Percentiles rank a stretch among this genome's conserved stretches.
Evolutionary conservation across 345 rosid genomes (phyloP).

Genomic region (Brassica nigra): DNA sequence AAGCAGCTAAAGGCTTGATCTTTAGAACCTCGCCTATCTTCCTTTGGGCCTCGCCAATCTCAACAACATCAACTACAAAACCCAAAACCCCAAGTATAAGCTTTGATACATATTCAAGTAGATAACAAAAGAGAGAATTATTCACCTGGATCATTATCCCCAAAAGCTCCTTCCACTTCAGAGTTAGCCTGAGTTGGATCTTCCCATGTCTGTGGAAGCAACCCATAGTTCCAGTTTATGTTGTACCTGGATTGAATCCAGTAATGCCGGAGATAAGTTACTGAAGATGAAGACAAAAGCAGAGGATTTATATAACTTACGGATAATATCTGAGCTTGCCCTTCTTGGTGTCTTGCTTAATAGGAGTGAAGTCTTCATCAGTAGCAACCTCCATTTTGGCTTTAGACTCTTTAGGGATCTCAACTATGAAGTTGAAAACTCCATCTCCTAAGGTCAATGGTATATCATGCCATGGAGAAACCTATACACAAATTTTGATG

Average conservation of each 20-base stretch:
- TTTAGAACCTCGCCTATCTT: slow-evolving; percentile 75
- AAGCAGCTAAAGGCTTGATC: slow-evolving; percentile 84
- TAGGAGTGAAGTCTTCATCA: slow-evolving; percentile 85
- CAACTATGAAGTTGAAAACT: slow-evolving; percentile 77
- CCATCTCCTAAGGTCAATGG: slow-evolving; percentile 86
- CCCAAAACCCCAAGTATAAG: background rate
- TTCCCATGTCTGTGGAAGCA: slow-evolving; percentile 99
- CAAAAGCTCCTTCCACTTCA: slow-evolving; percentile 90
- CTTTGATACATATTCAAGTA: too few relatives aligned
- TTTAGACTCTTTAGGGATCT: slow-evolving; percentile 90
- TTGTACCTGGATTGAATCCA: slow-evolving; percentile 45
- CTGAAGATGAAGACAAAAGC: too few relatives aligned
- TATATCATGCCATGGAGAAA: slow-evolving; percentile 97
- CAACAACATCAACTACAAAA: slow-evolving; percentile 84
- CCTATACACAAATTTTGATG: slow-evolving; percentile 38
- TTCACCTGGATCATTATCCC: slow-evolving; percentile 93
- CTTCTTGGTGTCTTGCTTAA: slow-evolving; percentile 69
- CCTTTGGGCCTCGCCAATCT: slow-evolving; percentile 73
- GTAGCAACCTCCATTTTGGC: slow-evolving; percentile 99
- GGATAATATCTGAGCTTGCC: slow-evolving; percentile 48
- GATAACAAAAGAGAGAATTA: background rate
- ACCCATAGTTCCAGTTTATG: slow-evolving; percentile 96
- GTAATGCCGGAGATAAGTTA: too few relatives aligned
- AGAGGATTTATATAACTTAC: too few relatives aligned
- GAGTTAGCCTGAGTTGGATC: slow-evolving; percentile 83